Evolutionary conservation across 164 flowering plant genomes (phyloP).

Genomic region (Aristolochia fimbriata): DNA sequence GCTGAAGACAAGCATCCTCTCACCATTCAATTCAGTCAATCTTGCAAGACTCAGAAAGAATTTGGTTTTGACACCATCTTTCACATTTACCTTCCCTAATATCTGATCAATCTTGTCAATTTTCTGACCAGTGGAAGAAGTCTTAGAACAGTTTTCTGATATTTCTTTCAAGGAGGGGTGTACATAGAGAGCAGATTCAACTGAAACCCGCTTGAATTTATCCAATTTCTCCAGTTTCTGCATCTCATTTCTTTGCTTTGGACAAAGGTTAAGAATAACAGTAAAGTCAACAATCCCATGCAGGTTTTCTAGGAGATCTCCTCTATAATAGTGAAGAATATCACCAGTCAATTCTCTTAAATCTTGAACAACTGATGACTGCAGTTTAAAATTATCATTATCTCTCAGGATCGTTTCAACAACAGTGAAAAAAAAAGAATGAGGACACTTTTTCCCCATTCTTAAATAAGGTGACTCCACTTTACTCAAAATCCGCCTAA

Average conservation of each 20-base stretch:
- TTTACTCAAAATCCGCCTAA: slow-evolving; percentile 53
- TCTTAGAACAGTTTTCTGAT: slow-evolving; percentile 23
- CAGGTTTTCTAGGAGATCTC: slow-evolving; percentile 80
- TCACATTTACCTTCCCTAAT: slow-evolving; percentile 33
- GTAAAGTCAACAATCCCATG: slow-evolving; percentile 84
- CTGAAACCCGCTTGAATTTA: slow-evolving; percentile 47
- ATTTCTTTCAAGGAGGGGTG: slow-evolving; percentile 51
- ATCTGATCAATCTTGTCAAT: slow-evolving; percentile 21
- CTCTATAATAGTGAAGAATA: slow-evolving; percentile 81
- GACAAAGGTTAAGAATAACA: slow-evolving; percentile 46
- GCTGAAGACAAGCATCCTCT: slow-evolving; percentile 82
- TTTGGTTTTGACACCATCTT: slow-evolving; percentile 82
- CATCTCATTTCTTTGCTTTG: slow-evolving; percentile 36
- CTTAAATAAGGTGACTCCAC: slow-evolving; percentile 26
- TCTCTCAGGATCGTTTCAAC: slow-evolving; percentile 67
- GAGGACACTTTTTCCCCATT: slow-evolving; percentile 37
- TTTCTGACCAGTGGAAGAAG: too few relatives aligned
- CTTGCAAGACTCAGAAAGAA: slow-evolving; percentile 59
- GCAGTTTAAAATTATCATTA: slow-evolving; percentile 45
- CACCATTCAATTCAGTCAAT: slow-evolving; percentile 58
- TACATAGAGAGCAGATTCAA: slow-evolving; percentile 57
- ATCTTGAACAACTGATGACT: slow-evolving; percentile 58
- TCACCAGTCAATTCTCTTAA: slow-evolving; percentile 74
- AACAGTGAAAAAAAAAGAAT: slow-evolving; percentile 8
- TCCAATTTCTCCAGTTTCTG: slow-evolving; percentile 26